These are phyloP conservation scores for thale cress (Arabidopsis thaliana) DNA, from an alignment of 345 rosid species.

Conservation along the genomic window DNA sequence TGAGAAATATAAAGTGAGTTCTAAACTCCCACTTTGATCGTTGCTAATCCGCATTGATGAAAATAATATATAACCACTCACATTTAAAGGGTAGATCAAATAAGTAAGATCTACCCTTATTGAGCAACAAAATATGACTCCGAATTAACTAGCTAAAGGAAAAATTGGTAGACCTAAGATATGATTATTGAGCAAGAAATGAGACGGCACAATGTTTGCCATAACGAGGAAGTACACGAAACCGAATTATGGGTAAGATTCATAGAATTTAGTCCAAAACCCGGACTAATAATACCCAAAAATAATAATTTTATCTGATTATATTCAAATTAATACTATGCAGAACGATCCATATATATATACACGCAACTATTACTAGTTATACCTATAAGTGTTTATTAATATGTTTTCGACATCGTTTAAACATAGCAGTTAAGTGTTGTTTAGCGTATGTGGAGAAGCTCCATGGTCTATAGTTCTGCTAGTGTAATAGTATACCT, in stretches of 20 bases:
- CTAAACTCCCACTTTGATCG: not conserved
- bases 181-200: conserved; percentile 18
- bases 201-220: conserved; percentile 36
- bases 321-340: too few species aligned
- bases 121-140: too few species aligned
- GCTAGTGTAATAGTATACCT: not conserved
- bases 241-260: conserved; percentile 18
- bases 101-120: not conserved
- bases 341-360: too few species aligned
- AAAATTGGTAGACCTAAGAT: conserved; percentile 28
- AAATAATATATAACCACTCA: not conserved
- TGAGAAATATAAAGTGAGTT: not conserved
- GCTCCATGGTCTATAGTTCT: not conserved
- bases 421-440: too few species aligned
- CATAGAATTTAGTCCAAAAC: conserved; percentile 23
- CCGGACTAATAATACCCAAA: too few species aligned
- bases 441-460: too few species aligned
- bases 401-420: too few species aligned
- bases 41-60: not conserved
- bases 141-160: conserved; percentile 5
- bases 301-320: too few species aligned
- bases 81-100: not conserved
- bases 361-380: too few species aligned
- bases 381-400: too few species aligned
- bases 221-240: conserved; percentile 28